A percentile compares a stretch with the other conserved stretches of the same genome.
These are phyloP conservation scores for Kregervanrija delftensis DNA, from an alignment of 805 yeast species.

Conservation along the genomic window DNA sequence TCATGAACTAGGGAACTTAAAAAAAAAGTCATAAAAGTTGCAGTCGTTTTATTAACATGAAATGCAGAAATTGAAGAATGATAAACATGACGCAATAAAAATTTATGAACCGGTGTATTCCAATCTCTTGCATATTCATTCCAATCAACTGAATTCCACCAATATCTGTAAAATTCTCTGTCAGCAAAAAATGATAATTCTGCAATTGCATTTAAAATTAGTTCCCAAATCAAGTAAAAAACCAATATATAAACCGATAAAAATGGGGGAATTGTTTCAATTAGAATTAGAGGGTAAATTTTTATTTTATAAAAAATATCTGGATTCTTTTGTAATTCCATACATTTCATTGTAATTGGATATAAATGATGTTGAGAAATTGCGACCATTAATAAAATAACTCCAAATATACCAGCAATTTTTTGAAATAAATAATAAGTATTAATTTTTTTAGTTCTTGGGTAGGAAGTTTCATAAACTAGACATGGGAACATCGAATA, in stretches of 20 bases:
- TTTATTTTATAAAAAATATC: conserved; percentile 39
- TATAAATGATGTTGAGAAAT: conserved; percentile 64
- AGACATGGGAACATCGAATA: conserved; percentile 87
- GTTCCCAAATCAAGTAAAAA: conserved; percentile 93
- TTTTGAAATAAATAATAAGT: conserved; percentile 65
- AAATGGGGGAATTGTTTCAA: conserved; percentile 79
- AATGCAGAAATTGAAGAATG: conserved; percentile 81
- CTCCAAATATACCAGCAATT: conserved; percentile 77
- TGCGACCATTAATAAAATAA: conserved; percentile 73
- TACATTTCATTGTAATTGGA: conserved; percentile 62
- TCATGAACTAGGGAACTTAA: conserved; percentile 85
- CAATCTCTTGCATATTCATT: conserved; percentile 88
- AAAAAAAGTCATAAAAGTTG: conserved; percentile 72
- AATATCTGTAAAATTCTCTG: conserved; percentile 87
- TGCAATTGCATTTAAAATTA: conserved; percentile 82
- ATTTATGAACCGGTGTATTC: conserved; percentile 91
- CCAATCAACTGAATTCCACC: conserved; percentile 98
- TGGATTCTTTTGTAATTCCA: conserved; percentile 38
- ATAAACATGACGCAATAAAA: conserved; percentile 86
- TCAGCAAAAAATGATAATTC: conserved; percentile 85
- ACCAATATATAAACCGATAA: conserved; percentile 65
- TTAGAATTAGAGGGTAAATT: conserved; percentile 49
- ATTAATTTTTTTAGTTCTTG: conserved; percentile 65
- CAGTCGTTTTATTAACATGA: conserved; percentile 54
- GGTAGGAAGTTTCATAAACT: conserved; percentile 77